Percentiles rank a stretch among this genome's conserved stretches.
Conservation (phyloP, 2,329 filamentous ascomycete genomes). For the Chrysoporthe deuterocubensis region DNA sequence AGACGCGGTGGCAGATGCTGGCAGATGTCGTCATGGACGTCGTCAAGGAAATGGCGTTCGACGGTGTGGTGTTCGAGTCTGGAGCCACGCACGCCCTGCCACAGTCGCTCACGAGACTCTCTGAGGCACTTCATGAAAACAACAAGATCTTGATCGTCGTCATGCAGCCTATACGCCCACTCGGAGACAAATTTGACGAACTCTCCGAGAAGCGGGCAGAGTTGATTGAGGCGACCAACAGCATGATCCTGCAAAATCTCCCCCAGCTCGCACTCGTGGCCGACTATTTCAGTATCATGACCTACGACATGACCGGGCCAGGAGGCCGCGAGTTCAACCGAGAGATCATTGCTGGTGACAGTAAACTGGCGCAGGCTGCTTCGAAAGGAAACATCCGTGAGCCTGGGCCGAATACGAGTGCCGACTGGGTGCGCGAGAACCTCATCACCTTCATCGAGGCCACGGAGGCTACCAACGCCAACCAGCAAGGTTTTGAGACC, state of each 20-base stretch:
- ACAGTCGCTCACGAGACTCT: slow-evolving; percentile 26
- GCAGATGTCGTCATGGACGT: slow-evolving; percentile 25
- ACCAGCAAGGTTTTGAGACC: slow-evolving; percentile 17
- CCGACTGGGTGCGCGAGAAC: slow-evolving; percentile 29
- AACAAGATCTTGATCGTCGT: slow-evolving; percentile 31
- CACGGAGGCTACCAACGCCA: slow-evolving; percentile 5
- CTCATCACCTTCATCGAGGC: slow-evolving; percentile 24
- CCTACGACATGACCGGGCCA: slow-evolving; percentile 32
- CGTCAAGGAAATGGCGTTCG: slow-evolving; percentile 28
- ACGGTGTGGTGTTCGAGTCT: slow-evolving; percentile 33
- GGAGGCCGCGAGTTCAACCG: slow-evolving; percentile 25
- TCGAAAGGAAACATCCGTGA: slow-evolving; percentile 25
- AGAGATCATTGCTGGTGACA: slow-evolving; percentile 4
- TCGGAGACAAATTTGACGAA: slow-evolving; percentile 17
- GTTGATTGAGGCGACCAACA: slow-evolving; percentile 14
- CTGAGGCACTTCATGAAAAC: slow-evolving; percentile 24
- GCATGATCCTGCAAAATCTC: slow-evolving; percentile 25
- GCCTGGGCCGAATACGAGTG: slow-evolving; percentile 29
- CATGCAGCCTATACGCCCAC: slow-evolving; percentile 28
- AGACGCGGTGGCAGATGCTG: slow-evolving; percentile 31
- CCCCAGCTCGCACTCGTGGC: slow-evolving; percentile 27
- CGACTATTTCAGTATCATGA: slow-evolving; percentile 34
- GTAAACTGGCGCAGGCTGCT: slow-evolving; percentile 16
- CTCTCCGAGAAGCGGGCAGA: slow-evolving; percentile 10
- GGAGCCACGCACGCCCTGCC: slow-evolving; percentile 30